These are phyloP conservation scores for Neospora caninum DNA, from an alignment of 169 alveolate genomes.

Conservation along the genomic window DNA sequence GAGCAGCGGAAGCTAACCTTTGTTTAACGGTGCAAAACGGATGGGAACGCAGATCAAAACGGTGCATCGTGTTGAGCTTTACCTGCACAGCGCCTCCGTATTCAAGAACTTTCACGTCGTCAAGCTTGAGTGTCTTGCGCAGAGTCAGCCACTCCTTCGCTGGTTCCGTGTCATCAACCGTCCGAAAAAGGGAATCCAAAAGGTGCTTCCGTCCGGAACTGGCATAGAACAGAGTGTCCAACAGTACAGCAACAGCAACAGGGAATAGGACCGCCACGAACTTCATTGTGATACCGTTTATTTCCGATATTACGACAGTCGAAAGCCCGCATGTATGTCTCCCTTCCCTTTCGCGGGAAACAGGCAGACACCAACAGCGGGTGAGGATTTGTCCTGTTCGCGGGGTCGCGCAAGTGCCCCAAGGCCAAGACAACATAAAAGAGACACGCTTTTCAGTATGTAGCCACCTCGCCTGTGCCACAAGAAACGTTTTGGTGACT, in stretches of 20 bases:
- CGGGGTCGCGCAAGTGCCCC: too few species aligned
- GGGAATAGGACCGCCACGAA: not conserved
- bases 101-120: not conserved
- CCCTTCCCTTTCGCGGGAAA: not conserved
- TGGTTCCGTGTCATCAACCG: not conserved
- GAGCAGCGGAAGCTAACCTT: too few species aligned
- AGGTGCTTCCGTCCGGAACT: not conserved
- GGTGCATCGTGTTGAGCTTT: not conserved
- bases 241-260: not conserved
- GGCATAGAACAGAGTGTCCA: conserved; percentile 10
- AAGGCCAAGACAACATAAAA: too few species aligned
- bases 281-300: not conserved
- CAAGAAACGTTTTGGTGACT: too few species aligned
- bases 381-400: too few species aligned
- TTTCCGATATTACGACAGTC: not conserved
- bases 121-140: not conserved
- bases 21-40: too few species aligned
- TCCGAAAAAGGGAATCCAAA: not conserved
- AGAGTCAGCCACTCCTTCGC: not conserved
- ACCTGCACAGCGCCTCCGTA: conserved; percentile 29
- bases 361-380: too few species aligned
- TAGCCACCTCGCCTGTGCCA: too few species aligned
- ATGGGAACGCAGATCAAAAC: too few species aligned
- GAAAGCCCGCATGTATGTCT: not conserved
- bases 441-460: too few species aligned